Conservation (phyloP, 2,329 filamentous ascomycete genomes). For the Neonectria hederae region DNA sequence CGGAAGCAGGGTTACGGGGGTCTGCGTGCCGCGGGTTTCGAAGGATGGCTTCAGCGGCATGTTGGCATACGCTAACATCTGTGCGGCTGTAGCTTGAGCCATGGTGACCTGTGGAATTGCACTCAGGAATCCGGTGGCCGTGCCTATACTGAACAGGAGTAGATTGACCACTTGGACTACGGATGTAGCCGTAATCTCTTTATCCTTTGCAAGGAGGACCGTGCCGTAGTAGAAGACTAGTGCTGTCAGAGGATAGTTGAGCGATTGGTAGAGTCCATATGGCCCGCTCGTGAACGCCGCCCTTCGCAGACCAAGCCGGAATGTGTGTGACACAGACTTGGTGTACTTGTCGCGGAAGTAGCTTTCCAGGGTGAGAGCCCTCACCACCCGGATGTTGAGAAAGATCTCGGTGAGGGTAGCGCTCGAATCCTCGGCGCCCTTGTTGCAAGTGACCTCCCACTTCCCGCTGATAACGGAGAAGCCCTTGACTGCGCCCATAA, state of each 20-base stretch:
- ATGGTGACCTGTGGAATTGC: slow-evolving; percentile 84
- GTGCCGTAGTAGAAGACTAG: slow-evolving; percentile 87
- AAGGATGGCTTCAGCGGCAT: slow-evolving; percentile 66
- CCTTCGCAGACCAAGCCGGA: slow-evolving; percentile 70
- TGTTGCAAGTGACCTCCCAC: slow-evolving; percentile 77
- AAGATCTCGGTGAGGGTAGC: slow-evolving; percentile 76
- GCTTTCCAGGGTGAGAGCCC: slow-evolving; percentile 76
- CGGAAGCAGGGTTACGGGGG: slow-evolving; percentile 47
- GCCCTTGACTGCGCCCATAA: slow-evolving; percentile 71
- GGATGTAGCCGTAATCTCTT: slow-evolving; percentile 59
- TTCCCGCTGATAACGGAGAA: slow-evolving; percentile 72
- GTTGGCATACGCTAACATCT: slow-evolving; percentile 74
- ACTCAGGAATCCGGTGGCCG: slow-evolving; percentile 73
- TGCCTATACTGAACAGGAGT: slow-evolving; percentile 83
- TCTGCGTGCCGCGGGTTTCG: slow-evolving; percentile 60
- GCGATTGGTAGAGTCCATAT: slow-evolving; percentile 81
- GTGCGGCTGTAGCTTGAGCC: slow-evolving; percentile 75
- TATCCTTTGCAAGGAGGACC: slow-evolving; percentile 64
- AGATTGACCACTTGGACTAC: slow-evolving; percentile 82
- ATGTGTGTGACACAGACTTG: slow-evolving; percentile 59
- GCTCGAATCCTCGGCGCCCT: slow-evolving; percentile 67
- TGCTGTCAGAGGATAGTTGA: slow-evolving; percentile 76
- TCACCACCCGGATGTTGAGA: slow-evolving; percentile 80
- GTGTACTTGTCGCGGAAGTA: slow-evolving; percentile 75
- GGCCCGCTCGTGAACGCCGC: slow-evolving; percentile 74